These are phyloP conservation scores for Talaromyces marneffei DNA, from an alignment of 2,329 filamentous ascomycete species.

Conservation along the genomic window DNA sequence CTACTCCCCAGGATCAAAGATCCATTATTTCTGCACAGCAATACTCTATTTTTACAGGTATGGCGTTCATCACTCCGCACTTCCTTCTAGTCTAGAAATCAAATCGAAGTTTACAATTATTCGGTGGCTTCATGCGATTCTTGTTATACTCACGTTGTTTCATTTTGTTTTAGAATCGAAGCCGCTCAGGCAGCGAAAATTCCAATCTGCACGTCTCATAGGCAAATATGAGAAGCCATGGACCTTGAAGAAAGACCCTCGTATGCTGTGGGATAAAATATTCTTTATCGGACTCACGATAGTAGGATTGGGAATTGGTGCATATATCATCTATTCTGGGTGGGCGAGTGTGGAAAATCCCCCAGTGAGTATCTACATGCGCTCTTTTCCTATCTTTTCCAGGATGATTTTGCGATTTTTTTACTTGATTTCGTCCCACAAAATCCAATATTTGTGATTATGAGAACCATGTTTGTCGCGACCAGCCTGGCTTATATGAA, in stretches of 20 bases:
- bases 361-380: not conserved
- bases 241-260: constrained; percentile 12
- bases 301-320: constrained; percentile 7
- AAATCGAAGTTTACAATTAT: no score
- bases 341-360: constrained; percentile 13
- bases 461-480: not conserved
- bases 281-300: constrained; percentile 13
- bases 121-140: no score
- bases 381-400: not conserved
- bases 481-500: not conserved
- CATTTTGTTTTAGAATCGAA: constrained; percentile 7
- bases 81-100: not conserved
- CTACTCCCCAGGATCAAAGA: constrained; percentile 13
- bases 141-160: not conserved
- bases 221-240: constrained; percentile 13
- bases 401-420: not conserved
- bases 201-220: constrained; percentile 11
- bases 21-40: constrained; percentile 7
- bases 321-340: constrained; percentile 11
- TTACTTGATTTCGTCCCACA: not conserved
- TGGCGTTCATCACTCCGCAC: not conserved
- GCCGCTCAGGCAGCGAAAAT: constrained; percentile 14
- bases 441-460: not conserved
- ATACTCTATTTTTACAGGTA: constrained; percentile 11
- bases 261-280: constrained; percentile 14